A percentile compares a stretch with the other conserved stretches of the same genome.
These are phyloP conservation scores for Wallacemonas rigidus DNA, from an alignment of 208 protist genomes.

Conservation along the genomic window DNA sequence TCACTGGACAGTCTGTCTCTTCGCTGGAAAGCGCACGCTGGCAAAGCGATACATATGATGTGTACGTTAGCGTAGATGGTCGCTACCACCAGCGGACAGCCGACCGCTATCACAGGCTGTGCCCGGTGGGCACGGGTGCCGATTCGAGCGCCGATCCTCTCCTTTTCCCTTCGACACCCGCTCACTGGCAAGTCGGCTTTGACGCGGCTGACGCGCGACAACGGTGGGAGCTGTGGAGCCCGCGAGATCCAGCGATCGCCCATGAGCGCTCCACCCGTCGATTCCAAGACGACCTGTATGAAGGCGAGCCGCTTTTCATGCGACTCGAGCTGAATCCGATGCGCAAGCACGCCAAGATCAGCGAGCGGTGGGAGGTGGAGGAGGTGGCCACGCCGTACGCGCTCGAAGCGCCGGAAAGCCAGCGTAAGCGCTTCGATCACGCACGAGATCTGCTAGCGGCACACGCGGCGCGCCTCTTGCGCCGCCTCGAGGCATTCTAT, in stretches of 20 bases:
- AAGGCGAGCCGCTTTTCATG: slow-evolving; percentile 87
- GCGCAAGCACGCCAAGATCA: slow-evolving; percentile 44
- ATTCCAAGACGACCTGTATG: slow-evolving; percentile 88
- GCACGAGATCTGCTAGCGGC: slow-evolving; percentile 47
- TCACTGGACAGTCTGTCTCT: slow-evolving; percentile 45
- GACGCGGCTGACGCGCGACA: slow-evolving; percentile 70
- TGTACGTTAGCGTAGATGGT: slow-evolving; percentile 81
- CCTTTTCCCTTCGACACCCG: slow-evolving; percentile 57
- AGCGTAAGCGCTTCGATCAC: slow-evolving; percentile 42
- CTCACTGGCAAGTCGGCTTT: slow-evolving; percentile 70
- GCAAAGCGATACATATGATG: slow-evolving; percentile 80
- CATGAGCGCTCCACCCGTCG: slow-evolving; percentile 77
- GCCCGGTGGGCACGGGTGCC: not conserved
- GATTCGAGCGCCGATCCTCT: slow-evolving; percentile 32
- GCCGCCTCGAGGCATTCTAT: slow-evolving; percentile 62
- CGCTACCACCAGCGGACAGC: slow-evolving; percentile 41
- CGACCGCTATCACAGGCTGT: slow-evolving; percentile 45
- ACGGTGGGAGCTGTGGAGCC: slow-evolving; percentile 79
- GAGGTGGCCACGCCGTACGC: slow-evolving; percentile 52
- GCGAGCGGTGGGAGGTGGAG: slow-evolving; percentile 77
- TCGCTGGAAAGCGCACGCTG: slow-evolving; percentile 60
- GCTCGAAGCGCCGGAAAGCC: slow-evolving; percentile 50
- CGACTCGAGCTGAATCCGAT: slow-evolving; percentile 36
- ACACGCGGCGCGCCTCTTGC: slow-evolving; percentile 43
- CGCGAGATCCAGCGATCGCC: slow-evolving; percentile 81